Evolutionary conservation across 2,329 filamentous ascomycete genomes (phyloP).

Genomic region (Arthrobotrys sinensis): DNA sequence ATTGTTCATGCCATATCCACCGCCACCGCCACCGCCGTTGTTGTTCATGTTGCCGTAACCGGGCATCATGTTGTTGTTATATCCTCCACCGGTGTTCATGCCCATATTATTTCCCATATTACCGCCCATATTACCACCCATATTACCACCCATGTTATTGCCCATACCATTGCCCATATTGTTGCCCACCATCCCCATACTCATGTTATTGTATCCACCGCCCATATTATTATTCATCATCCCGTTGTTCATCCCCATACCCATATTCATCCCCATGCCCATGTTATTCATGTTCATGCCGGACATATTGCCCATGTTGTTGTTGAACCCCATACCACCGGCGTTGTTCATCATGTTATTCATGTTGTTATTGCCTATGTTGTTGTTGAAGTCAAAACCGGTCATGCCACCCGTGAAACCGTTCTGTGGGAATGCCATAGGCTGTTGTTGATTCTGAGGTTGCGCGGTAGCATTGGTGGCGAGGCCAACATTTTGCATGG

Average conservation of each 20-base stretch:
- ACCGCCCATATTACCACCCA: slow-evolving; percentile 61
- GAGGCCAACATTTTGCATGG: slow-evolving; percentile 56
- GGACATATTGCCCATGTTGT: slow-evolving; percentile 67
- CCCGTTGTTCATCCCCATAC: neutral
- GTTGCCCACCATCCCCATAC: neutral
- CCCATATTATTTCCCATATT: slow-evolving; percentile 60
- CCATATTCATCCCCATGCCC: neutral
- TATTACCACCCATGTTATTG: slow-evolving; percentile 67
- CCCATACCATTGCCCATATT: slow-evolving; percentile 66
- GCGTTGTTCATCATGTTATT: slow-evolving; percentile 55
- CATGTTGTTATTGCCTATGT: slow-evolving; percentile 38
- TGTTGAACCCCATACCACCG: slow-evolving; percentile 43
- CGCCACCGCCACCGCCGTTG: slow-evolving; percentile 46
- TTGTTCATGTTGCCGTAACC: slow-evolving; percentile 66
- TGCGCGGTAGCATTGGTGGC: slow-evolving; percentile 23
- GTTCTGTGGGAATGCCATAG: slow-evolving; percentile 65
- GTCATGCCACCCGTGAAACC: slow-evolving; percentile 62
- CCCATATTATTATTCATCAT: neutral
- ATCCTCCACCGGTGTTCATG: slow-evolving; percentile 48
- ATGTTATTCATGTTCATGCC: slow-evolving; percentile 63
- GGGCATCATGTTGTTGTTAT: slow-evolving; percentile 61
- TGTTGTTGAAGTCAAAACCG: slow-evolving; percentile 56
- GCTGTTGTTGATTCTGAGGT: slow-evolving; percentile 51
- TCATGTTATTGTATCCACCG: neutral
- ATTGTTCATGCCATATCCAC: slow-evolving; percentile 61